These are phyloP conservation scores for Mycosphaerella arachidis DNA, from an alignment of 2,329 filamentous ascomycete species.

Conservation along the genomic window DNA sequence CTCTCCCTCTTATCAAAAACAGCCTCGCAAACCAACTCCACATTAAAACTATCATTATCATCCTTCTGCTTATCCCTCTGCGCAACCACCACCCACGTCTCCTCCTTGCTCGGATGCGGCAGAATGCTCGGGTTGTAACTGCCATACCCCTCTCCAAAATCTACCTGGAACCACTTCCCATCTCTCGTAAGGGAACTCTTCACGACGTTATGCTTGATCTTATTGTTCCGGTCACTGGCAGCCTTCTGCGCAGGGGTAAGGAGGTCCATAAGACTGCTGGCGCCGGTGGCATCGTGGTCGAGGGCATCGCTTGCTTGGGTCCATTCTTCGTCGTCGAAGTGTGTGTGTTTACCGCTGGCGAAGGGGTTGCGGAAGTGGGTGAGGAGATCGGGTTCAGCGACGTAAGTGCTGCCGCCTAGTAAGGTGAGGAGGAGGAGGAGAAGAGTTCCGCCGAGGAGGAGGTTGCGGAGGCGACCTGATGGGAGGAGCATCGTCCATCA, in stretches of 20 bases:
- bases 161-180: not conserved
- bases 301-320: not conserved
- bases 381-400: not conserved
- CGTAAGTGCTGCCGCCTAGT: not conserved
- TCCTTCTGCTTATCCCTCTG: slow-evolving; percentile 11
- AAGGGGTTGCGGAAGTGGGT: not conserved
- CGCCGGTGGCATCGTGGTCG: not conserved
- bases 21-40: slow-evolving; percentile 3
- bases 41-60: slow-evolving; percentile 6
- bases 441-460: not conserved
- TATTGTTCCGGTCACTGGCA: not conserved
- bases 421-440: not conserved
- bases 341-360: not conserved
- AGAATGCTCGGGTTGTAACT: slow-evolving; percentile 8
- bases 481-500: not conserved
- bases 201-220: not conserved
- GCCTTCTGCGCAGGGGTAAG: not conserved
- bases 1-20: not conserved
- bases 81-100: slow-evolving; percentile 12
- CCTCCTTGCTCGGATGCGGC: slow-evolving; percentile 8
- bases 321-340: not conserved
- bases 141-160: not conserved
- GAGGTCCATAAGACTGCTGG: not conserved
- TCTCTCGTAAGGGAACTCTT: not conserved
- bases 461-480: not conserved